Conservation (phyloP, 2,329 filamentous ascomycete genomes). For the Phyllosticta paracitricarpa region DNA sequence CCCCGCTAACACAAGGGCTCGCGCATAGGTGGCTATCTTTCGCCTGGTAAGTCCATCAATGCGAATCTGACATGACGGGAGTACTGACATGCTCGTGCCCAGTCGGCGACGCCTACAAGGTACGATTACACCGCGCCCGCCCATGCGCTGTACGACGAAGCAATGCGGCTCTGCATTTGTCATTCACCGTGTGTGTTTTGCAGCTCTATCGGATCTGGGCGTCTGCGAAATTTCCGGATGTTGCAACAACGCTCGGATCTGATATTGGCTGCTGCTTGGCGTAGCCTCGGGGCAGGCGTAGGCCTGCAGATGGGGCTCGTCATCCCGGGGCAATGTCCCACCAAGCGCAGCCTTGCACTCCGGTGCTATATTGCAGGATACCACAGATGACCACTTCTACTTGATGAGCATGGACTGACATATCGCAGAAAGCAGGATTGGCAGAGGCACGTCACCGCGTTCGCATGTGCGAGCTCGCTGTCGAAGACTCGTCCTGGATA, state of each 20-base stretch:
- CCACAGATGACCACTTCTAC: no score
- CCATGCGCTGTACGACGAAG: not conserved
- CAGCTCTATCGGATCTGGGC: not conserved
- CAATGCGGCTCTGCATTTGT: not conserved
- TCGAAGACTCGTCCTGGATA: constrained; percentile 51
- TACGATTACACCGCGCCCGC: not conserved
- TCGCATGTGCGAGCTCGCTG: constrained; percentile 78
- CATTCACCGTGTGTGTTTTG: not conserved
- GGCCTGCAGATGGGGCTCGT: not conserved
- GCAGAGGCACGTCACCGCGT: constrained; percentile 64
- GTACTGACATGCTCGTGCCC: not conserved
- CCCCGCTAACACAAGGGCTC: not conserved
- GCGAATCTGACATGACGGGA: not conserved
- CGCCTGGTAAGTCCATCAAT: constrained; percentile 4
- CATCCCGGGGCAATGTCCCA: not conserved
- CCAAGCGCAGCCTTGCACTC: not conserved
- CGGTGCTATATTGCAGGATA: not conserved
- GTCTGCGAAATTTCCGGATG: not conserved
- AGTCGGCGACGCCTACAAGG: constrained; percentile 11
- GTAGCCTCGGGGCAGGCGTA: not conserved
- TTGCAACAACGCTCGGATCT: not conserved
- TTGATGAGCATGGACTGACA: not conserved
- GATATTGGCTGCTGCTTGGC: not conserved
- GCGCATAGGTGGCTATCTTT: constrained; percentile 3
- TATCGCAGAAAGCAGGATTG: constrained; percentile 59